These are phyloP conservation scores for Bonia amplexicaulis DNA, from an alignment of 176 grass and related monocot species.

Conservation along the genomic window DNA sequence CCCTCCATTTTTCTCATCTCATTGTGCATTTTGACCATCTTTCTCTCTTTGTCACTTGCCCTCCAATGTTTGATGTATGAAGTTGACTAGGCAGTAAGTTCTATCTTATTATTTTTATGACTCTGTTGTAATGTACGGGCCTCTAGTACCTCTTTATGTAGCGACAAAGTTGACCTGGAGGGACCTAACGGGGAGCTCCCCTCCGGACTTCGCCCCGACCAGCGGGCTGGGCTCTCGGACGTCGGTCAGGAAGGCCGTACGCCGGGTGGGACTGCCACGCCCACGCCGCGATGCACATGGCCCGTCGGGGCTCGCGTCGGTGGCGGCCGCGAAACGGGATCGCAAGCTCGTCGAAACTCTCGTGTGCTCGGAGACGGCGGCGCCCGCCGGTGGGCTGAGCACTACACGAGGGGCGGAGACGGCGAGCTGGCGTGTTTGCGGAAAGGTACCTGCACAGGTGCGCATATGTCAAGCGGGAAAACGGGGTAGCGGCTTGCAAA, in stretches of 20 bases:
- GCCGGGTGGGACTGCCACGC: constrained; percentile 66
- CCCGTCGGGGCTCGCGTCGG: neutral
- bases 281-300: constrained; percentile 87
- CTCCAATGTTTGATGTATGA: too few species aligned
- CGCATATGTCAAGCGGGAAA: neutral
- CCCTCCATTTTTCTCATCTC: too few species aligned
- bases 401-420: neutral
- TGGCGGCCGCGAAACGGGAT: neutral
- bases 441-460: neutral
- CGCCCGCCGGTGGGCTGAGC: neutral
- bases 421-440: neutral
- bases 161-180: constrained; percentile 44
- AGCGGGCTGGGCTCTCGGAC: constrained; percentile 44
- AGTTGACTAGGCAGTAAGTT: too few species aligned
- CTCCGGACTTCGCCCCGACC: neutral
- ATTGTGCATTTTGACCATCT: too few species aligned
- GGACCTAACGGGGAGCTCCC: constrained; percentile 20
- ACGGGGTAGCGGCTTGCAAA: neutral
- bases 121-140: too few species aligned
- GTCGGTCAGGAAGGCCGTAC: constrained; percentile 73
- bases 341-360: neutral
- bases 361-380: neutral
- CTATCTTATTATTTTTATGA: too few species aligned
- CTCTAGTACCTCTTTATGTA: too few species aligned
- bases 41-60: too few species aligned